Base-by-base conservation (phyloP, 495 filamentous ascomycete species). In the Pseudoneurospora amorphoporcata region DNA sequence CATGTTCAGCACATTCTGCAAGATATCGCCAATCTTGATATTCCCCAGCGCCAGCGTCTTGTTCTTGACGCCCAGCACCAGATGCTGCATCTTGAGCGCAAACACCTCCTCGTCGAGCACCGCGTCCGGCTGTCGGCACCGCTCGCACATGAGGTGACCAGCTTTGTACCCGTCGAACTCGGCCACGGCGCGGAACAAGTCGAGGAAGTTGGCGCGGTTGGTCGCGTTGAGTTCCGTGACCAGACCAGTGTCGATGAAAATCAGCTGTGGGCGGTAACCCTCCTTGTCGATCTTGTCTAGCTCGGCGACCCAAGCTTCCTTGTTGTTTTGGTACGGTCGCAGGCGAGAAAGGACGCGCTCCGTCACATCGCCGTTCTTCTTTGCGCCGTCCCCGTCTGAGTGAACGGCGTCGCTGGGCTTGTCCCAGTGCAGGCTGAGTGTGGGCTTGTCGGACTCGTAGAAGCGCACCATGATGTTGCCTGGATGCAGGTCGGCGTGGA, bases 381-480 rank as follows among this genome's bases (percentile, higher is more conserved):
- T 83, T 14, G 14, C 2, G 2, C 53, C 53, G 8, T 23, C 10
- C 19, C 14, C 12, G n/a, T 87, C 82, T 0, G 85, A 83, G 47
- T 76, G 76, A 0, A 23, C 23, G 23, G 73, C 53, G 53, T 61
- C 53, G 29, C 53, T 32, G 29, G 53, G 53, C 53, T 61, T 61
- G 12, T 78, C 74, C 14, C 77, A 71, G 69, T 86, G 86, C 37
- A 86, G 83, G 43, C 87, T 84, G 10, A 94, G 83, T 73, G 87
- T 84, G 5, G 96, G 87, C 71, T 90, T 85, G 40, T 89, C 89
- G 0, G 94, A 90, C 77, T 95, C 88, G 83, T 98, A 97, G 82
- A 99, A 99, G 72, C 96, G 93, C 68, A 99, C 96, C 95, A 99
- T 98, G 83, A 99, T 98, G 79, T 99, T 99, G 8, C 96, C 96